Evolutionary conservation across 2,329 filamentous ascomycete species (phyloP).

Genomic region (Stromatinia cepivora): DNA sequence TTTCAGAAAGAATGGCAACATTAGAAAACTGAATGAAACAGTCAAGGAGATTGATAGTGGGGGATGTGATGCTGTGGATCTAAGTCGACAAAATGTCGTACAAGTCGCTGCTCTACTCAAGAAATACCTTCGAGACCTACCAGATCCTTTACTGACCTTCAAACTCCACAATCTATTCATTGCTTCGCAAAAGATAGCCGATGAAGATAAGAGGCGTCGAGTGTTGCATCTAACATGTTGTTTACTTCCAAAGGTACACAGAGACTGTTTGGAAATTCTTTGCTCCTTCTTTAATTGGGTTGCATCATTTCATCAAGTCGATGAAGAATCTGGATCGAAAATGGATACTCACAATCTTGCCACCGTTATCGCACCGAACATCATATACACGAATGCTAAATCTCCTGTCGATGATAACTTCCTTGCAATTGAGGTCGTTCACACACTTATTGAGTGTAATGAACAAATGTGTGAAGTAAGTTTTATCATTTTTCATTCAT

Average conservation of each 20-base stretch:
- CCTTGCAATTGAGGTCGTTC: constrained; percentile 88
- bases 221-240: constrained; percentile 91
- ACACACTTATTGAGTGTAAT: constrained; percentile 86
- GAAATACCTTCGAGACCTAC: constrained; percentile 90
- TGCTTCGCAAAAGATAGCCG: constrained; percentile 81
- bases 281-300: constrained; percentile 98
- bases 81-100: constrained; percentile 86
- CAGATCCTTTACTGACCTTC: constrained; percentile 90
- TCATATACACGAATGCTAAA: constrained; percentile 72
- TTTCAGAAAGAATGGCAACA: constrained; percentile 98
- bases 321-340: constrained; percentile 95
- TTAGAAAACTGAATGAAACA: constrained; percentile 85
- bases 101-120: constrained; percentile 93
- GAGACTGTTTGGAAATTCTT: constrained; percentile 91
- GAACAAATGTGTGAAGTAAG: constrained; percentile 96
- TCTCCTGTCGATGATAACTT: constrained; percentile 83
- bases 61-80: constrained; percentile 80
- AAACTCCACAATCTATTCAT: constrained; percentile 93
- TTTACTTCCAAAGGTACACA: constrained; percentile 84
- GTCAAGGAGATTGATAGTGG: constrained; percentile 83
- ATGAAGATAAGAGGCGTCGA: constrained; percentile 78
- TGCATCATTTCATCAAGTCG: constrained; percentile 93
- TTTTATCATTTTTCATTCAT: constrained; percentile 10
- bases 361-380: constrained; percentile 95
- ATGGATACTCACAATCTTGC: constrained; percentile 99